phyloP scores from a whole-genome alignment of 495 filamentous ascomycete genomes.

The Xylaria longipes region DNA sequence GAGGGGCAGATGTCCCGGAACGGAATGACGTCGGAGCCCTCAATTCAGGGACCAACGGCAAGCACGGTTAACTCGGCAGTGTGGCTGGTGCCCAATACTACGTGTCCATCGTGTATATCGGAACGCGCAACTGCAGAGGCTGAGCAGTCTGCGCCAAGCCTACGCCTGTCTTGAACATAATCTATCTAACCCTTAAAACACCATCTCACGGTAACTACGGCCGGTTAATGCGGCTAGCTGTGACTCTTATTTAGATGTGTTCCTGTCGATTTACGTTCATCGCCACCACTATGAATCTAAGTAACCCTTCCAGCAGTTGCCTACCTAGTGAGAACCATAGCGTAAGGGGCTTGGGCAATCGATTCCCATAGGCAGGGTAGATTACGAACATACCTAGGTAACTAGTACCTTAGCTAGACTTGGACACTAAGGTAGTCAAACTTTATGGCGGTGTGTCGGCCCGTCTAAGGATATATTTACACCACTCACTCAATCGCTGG shows the following conservation, averaged over 20 bases:
- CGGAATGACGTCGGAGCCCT: constrained; percentile 23
- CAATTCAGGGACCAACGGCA: constrained; percentile 8
- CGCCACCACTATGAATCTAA: neutral
- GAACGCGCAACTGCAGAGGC: constrained; percentile 7
- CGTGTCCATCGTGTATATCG: neutral
- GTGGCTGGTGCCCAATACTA: constrained; percentile 14
- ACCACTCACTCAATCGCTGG: no score
- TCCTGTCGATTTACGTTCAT: neutral
- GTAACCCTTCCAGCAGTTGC: neutral
- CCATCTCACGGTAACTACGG: neutral
- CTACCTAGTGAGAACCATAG: neutral
- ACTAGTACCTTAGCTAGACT: no score
- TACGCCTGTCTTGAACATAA: neutral
- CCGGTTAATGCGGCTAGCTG: constrained; percentile 6
- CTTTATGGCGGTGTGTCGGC: no score
- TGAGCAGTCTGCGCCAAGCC: constrained; percentile 6
- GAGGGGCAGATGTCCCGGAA: constrained; percentile 4
- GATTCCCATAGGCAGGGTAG: no score
- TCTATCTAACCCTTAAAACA: neutral
- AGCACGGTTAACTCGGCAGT: constrained; percentile 19
- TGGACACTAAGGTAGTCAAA: no score
- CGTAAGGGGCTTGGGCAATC: no score
- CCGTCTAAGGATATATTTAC: no score
- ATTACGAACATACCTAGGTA: no score
- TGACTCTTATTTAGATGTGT: neutral